phyloP scores from a whole-genome alignment of 2,329 filamentous ascomycete species.

The Penicillium sp. region DNA sequence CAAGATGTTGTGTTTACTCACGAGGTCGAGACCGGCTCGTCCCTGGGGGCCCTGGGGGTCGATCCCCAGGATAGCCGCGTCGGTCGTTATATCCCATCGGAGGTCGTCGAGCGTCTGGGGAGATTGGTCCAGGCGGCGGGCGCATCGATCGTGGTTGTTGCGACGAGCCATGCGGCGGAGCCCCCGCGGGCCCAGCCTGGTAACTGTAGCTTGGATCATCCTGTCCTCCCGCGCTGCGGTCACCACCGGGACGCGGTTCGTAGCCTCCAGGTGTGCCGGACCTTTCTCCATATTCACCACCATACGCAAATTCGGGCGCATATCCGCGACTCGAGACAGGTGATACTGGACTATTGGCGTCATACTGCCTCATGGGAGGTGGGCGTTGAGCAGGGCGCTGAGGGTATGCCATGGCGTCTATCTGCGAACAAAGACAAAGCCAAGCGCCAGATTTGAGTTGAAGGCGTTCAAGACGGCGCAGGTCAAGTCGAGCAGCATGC shows the following conservation, averaged over 20 bases:
- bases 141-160: constrained; percentile 29
- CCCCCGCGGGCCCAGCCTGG: constrained; percentile 21
- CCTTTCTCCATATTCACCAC: constrained; percentile 23
- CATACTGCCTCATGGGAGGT: constrained; percentile 31
- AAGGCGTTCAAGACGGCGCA: constrained; percentile 2
- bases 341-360: constrained; percentile 11
- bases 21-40: constrained; percentile 28
- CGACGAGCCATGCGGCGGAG: constrained; percentile 23
- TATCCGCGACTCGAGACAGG: constrained; percentile 19
- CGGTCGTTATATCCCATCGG: constrained; percentile 22
- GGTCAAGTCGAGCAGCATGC: constrained; percentile 7
- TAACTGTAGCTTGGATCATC: constrained; percentile 24
- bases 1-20: constrained; percentile 19
- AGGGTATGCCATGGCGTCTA: constrained; percentile 33
- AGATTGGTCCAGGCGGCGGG: constrained; percentile 22
- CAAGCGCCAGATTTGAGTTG: neutral
- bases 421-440: neutral
- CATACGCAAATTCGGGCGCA: constrained; percentile 25
- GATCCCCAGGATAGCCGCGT: constrained; percentile 23
- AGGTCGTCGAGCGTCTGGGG: constrained; percentile 24
- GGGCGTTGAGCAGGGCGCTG: constrained; percentile 28
- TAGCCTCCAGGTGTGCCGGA: constrained; percentile 10
- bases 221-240: constrained; percentile 14
- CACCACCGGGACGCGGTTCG: constrained; percentile 9
- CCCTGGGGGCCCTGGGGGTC: constrained; percentile 29